phyloP scores from a whole-genome alignment of 768 basidiomycete genomes.

The Symmetrospora coprosmae region DNA sequence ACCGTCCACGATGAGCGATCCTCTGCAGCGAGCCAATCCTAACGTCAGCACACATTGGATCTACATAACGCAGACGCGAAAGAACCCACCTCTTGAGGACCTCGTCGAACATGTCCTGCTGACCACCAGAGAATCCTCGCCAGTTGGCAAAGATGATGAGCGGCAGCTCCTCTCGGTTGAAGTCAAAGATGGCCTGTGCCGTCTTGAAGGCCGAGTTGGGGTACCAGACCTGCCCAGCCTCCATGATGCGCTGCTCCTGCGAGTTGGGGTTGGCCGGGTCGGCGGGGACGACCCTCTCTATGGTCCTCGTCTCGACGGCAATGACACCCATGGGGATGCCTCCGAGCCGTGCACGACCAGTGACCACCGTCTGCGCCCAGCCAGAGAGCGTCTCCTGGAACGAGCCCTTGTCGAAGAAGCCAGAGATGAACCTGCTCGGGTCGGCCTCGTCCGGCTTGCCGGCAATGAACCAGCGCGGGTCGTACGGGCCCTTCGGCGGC shows the following conservation, averaged over 20 bases:
- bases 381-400: conserved; percentile 98
- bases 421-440: conserved; percentile 59
- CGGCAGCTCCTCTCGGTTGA: conserved; percentile 90
- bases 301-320: conserved; percentile 91
- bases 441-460: conserved; percentile 70
- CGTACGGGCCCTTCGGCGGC: conserved; percentile 87
- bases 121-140: conserved; percentile 99
- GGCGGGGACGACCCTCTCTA: conserved; percentile 90
- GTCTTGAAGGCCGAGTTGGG: conserved; percentile 99
- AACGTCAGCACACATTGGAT: no score
- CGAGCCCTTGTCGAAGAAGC: conserved; percentile 92
- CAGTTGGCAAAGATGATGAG: conserved; percentile 99
- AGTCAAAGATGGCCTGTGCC: conserved; percentile 96
- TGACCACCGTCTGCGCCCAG: conserved; percentile 95
- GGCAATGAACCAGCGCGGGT: conserved; percentile 94
- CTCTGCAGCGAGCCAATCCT: conserved; percentile 20
- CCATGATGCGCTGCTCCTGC: conserved; percentile 94
- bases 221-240: conserved; percentile 99
- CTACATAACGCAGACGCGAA: not conserved
- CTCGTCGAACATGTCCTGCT: conserved; percentile 70
- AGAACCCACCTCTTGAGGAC: conserved; percentile 29
- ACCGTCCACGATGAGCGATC: conserved; percentile 74
- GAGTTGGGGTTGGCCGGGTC: conserved; percentile 95
- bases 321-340: conserved; percentile 97
- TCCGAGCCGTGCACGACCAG: conserved; percentile 86